Evolutionary conservation across 495 filamentous ascomycete species (phyloP).

Genomic region (Halenospora varia): DNA sequence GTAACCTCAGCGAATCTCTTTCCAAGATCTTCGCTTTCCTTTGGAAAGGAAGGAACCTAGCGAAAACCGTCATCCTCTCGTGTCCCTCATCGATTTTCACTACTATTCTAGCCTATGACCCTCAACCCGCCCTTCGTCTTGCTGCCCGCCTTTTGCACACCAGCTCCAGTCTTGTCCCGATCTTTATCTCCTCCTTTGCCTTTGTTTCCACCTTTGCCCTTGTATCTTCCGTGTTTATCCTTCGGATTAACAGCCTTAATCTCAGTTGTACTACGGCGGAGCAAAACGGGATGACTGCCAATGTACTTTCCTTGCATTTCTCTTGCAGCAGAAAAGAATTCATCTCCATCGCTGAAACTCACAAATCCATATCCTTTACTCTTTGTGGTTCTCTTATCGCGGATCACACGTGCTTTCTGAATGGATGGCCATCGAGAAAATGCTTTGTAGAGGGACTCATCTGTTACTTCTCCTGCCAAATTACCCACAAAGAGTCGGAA

Average conservation of each 20-base stretch:
- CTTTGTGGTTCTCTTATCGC: conserved; percentile 94
- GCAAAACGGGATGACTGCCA: conserved; percentile 85
- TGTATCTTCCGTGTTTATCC: conserved; percentile 30
- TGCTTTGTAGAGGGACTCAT: conserved; percentile 90
- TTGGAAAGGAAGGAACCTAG: too few relatives aligned
- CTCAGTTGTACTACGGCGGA: conserved; percentile 86
- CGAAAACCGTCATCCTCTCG: too few relatives aligned
- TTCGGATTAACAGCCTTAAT: conserved; percentile 61
- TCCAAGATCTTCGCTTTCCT: too few relatives aligned
- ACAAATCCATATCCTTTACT: conserved; percentile 95
- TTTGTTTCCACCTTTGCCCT: conserved; percentile 21
- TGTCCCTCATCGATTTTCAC: too few relatives aligned
- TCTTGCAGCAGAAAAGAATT: conserved; percentile 89
- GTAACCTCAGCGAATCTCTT: too few relatives aligned
- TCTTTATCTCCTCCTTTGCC: conserved; percentile 27
- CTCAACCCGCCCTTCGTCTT: conserved; percentile 79
- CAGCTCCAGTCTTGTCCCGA: conserved; percentile 44
- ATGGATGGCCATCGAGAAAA: conserved; percentile 85
- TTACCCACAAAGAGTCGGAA: conserved; percentile 95
- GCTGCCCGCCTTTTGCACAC: conserved; percentile 70
- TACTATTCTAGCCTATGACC: conserved; percentile 72
- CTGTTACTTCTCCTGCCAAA: conserved; percentile 96
- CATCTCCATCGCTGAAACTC: conserved; percentile 90
- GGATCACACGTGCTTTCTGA: conserved; percentile 88
- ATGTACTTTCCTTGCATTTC: conserved; percentile 99